Evolutionary conservation across 1,139 yeast genomes (phyloP).

Genomic region (Magnusiomyces fungicola): DNA sequence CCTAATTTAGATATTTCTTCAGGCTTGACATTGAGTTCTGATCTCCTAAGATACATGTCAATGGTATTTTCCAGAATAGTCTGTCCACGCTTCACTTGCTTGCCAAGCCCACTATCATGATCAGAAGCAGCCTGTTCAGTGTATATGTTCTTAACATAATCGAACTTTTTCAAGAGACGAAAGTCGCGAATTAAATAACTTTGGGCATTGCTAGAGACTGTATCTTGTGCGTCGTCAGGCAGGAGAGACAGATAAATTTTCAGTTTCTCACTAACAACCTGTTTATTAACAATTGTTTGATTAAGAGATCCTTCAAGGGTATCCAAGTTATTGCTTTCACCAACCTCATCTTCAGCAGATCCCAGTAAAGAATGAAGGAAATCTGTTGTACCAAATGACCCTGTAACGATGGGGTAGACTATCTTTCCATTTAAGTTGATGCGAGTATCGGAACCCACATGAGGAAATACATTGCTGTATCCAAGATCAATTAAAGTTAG

Average conservation of each 20-base stretch:
- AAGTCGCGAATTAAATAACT: no score
- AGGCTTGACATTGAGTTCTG: no score
- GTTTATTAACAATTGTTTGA: conserved; percentile 5
- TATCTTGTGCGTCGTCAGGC: conserved; percentile 4
- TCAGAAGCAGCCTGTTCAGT: no score
- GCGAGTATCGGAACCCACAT: conserved; percentile 22
- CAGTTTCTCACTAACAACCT: conserved; percentile 6
- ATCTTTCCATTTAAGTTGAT: conserved; percentile 20
- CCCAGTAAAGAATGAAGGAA: conserved; percentile 25
- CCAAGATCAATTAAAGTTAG: conserved; percentile 23
- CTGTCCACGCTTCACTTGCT: no score
- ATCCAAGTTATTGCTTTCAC: conserved; percentile 4
- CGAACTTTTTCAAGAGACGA: no score
- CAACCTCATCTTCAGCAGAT: conserved; percentile 24
- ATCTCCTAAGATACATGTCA: no score
- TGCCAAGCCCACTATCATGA: no score
- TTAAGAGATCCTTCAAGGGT: conserved; percentile 9
- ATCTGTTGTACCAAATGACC: conserved; percentile 26
- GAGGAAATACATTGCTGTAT: conserved; percentile 23
- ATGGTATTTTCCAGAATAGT: no score
- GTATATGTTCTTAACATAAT: no score
- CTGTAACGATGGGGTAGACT: conserved; percentile 26
- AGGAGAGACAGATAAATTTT: conserved; percentile 10
- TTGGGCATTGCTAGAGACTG: background rate
- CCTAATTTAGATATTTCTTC: background rate